These are phyloP conservation scores for Teratosphaeria destructans DNA, from an alignment of 2,329 filamentous ascomycete genomes.

Conservation along the genomic window DNA sequence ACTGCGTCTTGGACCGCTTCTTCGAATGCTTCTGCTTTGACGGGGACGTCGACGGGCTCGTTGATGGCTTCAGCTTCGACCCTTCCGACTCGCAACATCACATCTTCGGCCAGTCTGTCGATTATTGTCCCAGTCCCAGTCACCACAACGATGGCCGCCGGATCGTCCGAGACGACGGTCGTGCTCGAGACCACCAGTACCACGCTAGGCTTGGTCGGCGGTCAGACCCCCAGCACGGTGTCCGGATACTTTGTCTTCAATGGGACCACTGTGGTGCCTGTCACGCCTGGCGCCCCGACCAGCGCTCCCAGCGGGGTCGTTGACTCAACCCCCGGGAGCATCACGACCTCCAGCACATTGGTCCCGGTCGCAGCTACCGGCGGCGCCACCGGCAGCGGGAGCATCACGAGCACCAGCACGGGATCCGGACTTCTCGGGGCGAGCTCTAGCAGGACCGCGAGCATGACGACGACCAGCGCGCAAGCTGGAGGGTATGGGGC, in stretches of 20 bases:
- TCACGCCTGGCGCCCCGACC: background rate
- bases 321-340: background rate
- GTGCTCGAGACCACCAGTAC: slow-evolving; percentile 6
- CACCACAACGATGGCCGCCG: slow-evolving; percentile 2
- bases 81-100: background rate
- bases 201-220: slow-evolving; percentile 3
- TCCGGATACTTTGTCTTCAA: slow-evolving; percentile 9
- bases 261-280: slow-evolving; percentile 4
- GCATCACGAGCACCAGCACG: background rate
- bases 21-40: background rate
- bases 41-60: background rate
- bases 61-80: background rate
- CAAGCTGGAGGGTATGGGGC: background rate
- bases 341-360: background rate
- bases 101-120: background rate
- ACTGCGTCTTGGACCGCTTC: background rate
- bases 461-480: background rate
- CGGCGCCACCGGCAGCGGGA: background rate
- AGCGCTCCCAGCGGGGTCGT: background rate
- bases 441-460: background rate
- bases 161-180: slow-evolving; percentile 1
- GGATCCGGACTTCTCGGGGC: background rate
- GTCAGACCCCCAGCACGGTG: slow-evolving; percentile 1
- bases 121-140: slow-evolving; percentile 2
- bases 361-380: background rate